Conservation (phyloP, 208 protist species). For the Trypanosoma avium region DNA sequence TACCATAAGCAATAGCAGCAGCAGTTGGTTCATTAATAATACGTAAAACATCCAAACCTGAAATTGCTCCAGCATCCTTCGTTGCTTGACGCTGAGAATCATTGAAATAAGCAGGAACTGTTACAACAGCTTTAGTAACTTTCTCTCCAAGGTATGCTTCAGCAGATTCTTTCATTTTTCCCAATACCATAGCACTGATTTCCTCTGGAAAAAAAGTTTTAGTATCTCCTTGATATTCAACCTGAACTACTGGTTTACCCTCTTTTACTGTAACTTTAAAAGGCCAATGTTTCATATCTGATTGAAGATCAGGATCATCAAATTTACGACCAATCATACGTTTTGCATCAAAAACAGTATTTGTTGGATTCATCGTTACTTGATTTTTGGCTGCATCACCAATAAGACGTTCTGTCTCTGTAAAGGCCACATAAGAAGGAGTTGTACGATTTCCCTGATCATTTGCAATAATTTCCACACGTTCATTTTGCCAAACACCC, state of each 20-base stretch:
- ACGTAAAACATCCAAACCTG: slow-evolving; percentile 97
- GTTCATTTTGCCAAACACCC: slow-evolving; percentile 96
- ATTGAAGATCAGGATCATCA: slow-evolving; percentile 89
- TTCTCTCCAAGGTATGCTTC: slow-evolving; percentile 93
- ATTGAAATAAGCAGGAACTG: slow-evolving; percentile 99
- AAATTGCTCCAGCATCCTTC: slow-evolving; percentile 98
- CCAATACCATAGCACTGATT: slow-evolving; percentile 87
- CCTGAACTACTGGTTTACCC: slow-evolving; percentile 74
- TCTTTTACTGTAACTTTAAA: slow-evolving; percentile 91
- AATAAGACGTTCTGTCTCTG: slow-evolving; percentile 90
- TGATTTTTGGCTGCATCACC: slow-evolving; percentile 91
- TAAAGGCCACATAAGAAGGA: slow-evolving; percentile 97
- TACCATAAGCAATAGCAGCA: slow-evolving; percentile 99
- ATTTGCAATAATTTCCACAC: slow-evolving; percentile 91
- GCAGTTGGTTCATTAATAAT: slow-evolving; percentile 99
- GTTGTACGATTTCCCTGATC: slow-evolving; percentile 94
- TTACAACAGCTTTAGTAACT: slow-evolving; percentile 96
- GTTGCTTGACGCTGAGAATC: slow-evolving; percentile 99
- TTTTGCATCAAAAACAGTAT: slow-evolving; percentile 93
- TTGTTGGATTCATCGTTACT: slow-evolving; percentile 89
- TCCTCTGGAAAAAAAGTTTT: slow-evolving; percentile 87
- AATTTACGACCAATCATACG: slow-evolving; percentile 93
- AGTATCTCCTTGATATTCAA: slow-evolving; percentile 64
- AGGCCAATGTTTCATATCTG: slow-evolving; percentile 95
- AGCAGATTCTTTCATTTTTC: slow-evolving; percentile 93